Evolutionary conservation across 192 early-diverging fungal species (phyloP), one percentile per base, ranked within the genome.

Genomic region (Dimargaris cristalligena): DNA sequence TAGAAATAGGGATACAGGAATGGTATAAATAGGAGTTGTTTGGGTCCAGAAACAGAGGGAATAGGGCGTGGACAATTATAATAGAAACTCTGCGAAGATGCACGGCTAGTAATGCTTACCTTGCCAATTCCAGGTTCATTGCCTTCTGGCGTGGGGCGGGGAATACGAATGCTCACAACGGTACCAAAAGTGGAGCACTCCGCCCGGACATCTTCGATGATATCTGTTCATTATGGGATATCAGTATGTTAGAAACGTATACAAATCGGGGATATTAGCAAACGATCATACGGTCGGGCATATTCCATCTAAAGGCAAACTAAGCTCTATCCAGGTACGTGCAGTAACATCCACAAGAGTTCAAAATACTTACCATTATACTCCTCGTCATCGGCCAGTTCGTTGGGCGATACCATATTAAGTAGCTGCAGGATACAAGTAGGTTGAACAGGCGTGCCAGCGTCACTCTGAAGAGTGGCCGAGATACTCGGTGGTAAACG

Each of bases 371-470:
- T 71, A 89, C 87, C 87, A 70, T 81, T 69, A 60, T 90, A 99
- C 62, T 92, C 89, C 2, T 86, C 73, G 46, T 90, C 83, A 64
- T 95, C 79, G 25, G 73, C 71, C 29, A 99, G 77, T 63, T 99
- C 95, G 48, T 84, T 82, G 23, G 73, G 71, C 1, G 81, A 83
- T 9, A 97, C 89, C 93, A 99, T 95, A 67, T 99, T 99, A 52
- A 99, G 76, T 26, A 99, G 69, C 72, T 94, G 78, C 30, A 99
- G 59, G 25, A 99, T 78, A 20, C 65, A 70, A 2, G 95, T 90
- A 1, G 91, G 83, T 44, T 86, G 74, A 41, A 76, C 71, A 4
- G 52, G 48, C 22, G 4, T 4, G 22, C 48, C 48, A 50, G 8
- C 9, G 9, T 50, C 26, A 6, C 8, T 10, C 38, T 41, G 38